phyloP scores from a whole-genome alignment of 495 filamentous ascomycete species.

The Xylaria longipes region DNA sequence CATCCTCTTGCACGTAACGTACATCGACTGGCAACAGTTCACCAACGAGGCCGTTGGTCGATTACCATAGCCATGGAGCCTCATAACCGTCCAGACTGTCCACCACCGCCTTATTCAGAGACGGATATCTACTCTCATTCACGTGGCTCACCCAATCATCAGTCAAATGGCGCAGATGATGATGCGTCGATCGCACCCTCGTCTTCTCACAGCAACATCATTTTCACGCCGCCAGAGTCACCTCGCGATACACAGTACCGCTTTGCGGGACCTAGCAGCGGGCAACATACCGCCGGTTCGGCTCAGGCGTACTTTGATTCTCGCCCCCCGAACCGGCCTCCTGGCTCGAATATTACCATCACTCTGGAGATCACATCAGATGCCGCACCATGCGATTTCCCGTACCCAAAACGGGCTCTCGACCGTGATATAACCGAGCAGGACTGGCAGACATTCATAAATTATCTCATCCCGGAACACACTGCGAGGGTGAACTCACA shows the following conservation, averaged over 20 bases:
- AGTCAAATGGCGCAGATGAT: slow-evolving; percentile 29
- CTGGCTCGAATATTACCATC: slow-evolving; percentile 30
- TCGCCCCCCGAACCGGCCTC: slow-evolving; percentile 37
- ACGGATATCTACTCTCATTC: slow-evolving; percentile 54
- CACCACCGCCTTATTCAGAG: slow-evolving; percentile 58
- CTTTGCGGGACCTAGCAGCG: slow-evolving; percentile 34
- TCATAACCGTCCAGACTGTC: slow-evolving; percentile 32
- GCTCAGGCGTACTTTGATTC: slow-evolving; percentile 50
- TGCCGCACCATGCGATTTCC: slow-evolving; percentile 40
- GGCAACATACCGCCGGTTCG: slow-evolving; percentile 34
- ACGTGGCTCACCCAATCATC: slow-evolving; percentile 30
- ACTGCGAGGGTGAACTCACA: slow-evolving; percentile 40
- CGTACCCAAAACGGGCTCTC: slow-evolving; percentile 39
- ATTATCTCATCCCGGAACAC: slow-evolving; percentile 48
- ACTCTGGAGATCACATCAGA: slow-evolving; percentile 31
- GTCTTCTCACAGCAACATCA: slow-evolving; percentile 45
- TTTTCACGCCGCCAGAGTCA: slow-evolving; percentile 57
- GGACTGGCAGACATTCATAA: slow-evolving; percentile 60
- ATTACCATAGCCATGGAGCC: slow-evolving; percentile 29
- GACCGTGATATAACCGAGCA: slow-evolving; percentile 46
- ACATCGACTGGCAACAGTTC: not conserved
- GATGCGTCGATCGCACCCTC: slow-evolving; percentile 36
- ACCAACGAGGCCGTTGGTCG: not conserved
- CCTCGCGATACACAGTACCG: slow-evolving; percentile 43
- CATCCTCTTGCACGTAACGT: not conserved